Conservation (phyloP, 2,329 filamentous ascomycete species). For the Fonsecaea monophora region DNA sequence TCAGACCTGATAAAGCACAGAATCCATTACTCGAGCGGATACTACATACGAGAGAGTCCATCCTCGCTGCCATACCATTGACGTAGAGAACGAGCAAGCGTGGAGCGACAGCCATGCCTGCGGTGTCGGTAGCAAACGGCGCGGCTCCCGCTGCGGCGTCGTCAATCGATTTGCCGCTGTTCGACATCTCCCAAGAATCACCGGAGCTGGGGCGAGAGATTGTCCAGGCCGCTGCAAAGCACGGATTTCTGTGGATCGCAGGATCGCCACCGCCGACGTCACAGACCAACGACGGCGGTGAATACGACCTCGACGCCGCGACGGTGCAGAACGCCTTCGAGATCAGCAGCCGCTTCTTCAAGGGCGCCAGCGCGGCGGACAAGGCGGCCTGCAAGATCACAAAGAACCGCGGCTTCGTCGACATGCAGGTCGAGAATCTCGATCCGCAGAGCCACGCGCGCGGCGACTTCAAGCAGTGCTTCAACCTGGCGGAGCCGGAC, state of each 20-base stretch:
- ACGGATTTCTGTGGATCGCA: slow-evolving; percentile 87
- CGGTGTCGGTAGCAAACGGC: slow-evolving; percentile 18
- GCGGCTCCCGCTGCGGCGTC: slow-evolving; percentile 8
- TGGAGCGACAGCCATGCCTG: slow-evolving; percentile 11
- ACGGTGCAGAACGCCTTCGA: slow-evolving; percentile 22
- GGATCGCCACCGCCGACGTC: slow-evolving; percentile 12
- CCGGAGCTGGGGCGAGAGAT: slow-evolving; percentile 68
- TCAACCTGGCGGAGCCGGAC: slow-evolving; percentile 85
- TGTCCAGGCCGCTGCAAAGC: slow-evolving; percentile 78
- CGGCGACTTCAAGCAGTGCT: slow-evolving; percentile 89
- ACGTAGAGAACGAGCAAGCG: background rate
- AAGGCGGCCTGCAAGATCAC: slow-evolving; percentile 24
- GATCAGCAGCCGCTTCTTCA: slow-evolving; percentile 22
- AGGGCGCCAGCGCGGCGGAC: slow-evolving; percentile 13
- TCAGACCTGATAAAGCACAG: too few species aligned
- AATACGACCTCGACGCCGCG: slow-evolving; percentile 21
- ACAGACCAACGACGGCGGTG: background rate
- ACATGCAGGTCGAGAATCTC: slow-evolving; percentile 85
- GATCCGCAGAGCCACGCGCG: slow-evolving; percentile 83
- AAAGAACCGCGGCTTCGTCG: slow-evolving; percentile 82
- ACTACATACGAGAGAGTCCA: too few species aligned
- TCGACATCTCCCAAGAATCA: slow-evolving; percentile 73
- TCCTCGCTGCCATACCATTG: too few species aligned
- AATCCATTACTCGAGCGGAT: too few species aligned
- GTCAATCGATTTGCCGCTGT: slow-evolving; percentile 69